These are phyloP conservation scores for Schizophyllum commune DNA, from an alignment of 1,284 basidiomycete species.

Conservation along the genomic window DNA sequence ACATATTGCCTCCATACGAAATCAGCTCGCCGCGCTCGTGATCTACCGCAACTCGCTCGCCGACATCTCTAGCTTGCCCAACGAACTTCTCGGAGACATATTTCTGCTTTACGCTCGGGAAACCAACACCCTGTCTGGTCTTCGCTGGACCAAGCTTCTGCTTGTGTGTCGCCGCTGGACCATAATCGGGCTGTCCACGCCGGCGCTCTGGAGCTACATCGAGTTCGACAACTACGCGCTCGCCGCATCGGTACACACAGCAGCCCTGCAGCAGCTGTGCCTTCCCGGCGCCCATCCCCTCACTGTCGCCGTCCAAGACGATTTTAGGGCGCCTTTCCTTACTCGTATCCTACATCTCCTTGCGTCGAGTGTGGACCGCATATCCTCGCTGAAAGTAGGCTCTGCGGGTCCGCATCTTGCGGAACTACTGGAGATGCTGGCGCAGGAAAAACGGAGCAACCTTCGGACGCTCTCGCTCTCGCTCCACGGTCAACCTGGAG, in stretches of 20 bases:
- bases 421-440: neutral
- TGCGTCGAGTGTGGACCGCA: neutral
- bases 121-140: neutral
- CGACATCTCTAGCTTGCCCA: neutral
- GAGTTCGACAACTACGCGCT: neutral
- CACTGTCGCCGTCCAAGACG: neutral
- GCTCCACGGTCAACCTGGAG: neutral
- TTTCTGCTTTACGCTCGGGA: neutral
- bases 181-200: neutral
- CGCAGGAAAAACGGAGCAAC: neutral
- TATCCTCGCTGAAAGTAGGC: neutral
- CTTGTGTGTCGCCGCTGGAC: constrained; percentile 5
- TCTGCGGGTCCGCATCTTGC: neutral
- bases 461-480: neutral
- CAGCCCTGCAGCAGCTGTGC: neutral
- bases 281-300: neutral
- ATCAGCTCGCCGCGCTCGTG: neutral
- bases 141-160: neutral
- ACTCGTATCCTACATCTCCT: neutral
- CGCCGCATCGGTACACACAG: too few relatives aligned
- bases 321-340: neutral
- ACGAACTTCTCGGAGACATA: neutral
- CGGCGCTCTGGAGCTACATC: neutral
- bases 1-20: neutral
- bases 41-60: constrained; percentile 1